These are phyloP conservation scores for Podila minutissima DNA, from an alignment of 192 early-diverging fungal species.

Conservation along the genomic window DNA sequence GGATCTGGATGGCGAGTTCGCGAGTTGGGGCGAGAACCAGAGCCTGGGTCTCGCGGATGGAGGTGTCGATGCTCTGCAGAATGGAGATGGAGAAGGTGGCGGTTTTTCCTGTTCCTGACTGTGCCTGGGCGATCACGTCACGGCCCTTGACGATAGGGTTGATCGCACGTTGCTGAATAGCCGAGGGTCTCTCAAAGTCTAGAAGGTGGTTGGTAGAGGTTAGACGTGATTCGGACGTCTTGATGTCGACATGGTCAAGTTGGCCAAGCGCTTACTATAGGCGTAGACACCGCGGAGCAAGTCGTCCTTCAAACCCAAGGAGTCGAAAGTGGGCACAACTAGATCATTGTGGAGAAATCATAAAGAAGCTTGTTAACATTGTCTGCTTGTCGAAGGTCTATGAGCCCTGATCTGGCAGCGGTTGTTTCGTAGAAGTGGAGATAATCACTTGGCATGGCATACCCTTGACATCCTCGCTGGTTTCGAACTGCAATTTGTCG, in stretches of 20 bases:
- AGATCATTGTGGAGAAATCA: conserved; percentile 7
- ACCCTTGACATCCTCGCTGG: conserved; percentile 85
- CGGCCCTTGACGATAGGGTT: conserved; percentile 86
- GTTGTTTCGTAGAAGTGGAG: not conserved
- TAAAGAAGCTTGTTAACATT: not conserved
- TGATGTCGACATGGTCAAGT: not conserved
- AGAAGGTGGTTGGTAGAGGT: not conserved
- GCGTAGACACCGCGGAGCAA: conserved; percentile 97
- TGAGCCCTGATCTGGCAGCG: not conserved
- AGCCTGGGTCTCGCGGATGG: conserved; percentile 89
- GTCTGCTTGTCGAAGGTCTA: not conserved
- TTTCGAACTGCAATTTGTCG: conserved; percentile 78
- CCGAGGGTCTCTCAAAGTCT: conserved; percentile 97
- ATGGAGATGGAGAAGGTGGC: conserved; percentile 97
- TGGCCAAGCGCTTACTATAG: conserved; percentile 68
- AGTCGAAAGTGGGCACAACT: conserved; percentile 86
- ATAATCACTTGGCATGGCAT: conserved; percentile 6
- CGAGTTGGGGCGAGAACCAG: conserved; percentile 94
- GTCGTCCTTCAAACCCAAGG: conserved; percentile 98
- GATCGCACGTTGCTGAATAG: conserved; percentile 99
- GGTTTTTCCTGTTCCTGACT: conserved; percentile 99
- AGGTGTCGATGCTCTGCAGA: conserved; percentile 91
- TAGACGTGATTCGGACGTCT: not conserved
- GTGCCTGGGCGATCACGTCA: conserved; percentile 97
- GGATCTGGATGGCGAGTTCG: conserved; percentile 96